phyloP scores from a whole-genome alignment of 768 basidiomycete species.

The Lyophyllum atratum region DNA sequence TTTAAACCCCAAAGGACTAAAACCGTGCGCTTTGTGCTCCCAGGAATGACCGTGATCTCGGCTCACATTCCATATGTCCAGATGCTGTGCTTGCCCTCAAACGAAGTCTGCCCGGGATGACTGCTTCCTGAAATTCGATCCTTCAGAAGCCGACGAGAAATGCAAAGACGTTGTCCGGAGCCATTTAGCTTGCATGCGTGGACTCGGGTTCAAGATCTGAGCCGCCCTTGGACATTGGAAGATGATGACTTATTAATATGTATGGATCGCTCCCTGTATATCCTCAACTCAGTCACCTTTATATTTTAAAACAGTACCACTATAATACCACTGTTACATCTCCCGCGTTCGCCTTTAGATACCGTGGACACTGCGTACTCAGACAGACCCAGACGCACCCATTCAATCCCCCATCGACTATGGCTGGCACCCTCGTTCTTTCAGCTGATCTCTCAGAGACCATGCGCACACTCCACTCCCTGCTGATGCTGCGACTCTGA shows the following conservation, averaged over 20 bases:
- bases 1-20: slow-evolving; percentile 90
- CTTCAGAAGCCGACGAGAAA: slow-evolving; percentile 66
- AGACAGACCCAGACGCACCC: neutral
- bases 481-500: too few relatives aligned
- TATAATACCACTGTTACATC: neutral
- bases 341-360: neutral
- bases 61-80: slow-evolving; percentile 29
- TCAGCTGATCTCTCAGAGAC: neutral
- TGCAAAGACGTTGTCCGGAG: slow-evolving; percentile 79
- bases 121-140: slow-evolving; percentile 82
- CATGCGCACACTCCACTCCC: neutral
- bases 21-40: slow-evolving; percentile 66
- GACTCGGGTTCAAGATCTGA: slow-evolving; percentile 85
- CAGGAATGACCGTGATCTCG: neutral
- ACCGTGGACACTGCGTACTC: neutral
- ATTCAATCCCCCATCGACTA: neutral
- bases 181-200: slow-evolving; percentile 90
- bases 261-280: neutral
- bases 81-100: slow-evolving; percentile 95
- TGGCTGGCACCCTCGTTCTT: neutral
- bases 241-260: neutral
- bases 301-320: neutral
- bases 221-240: neutral
- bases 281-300: neutral
- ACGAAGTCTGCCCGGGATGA: slow-evolving; percentile 93